A percentile compares a stretch with the other conserved stretches of the same genome.
These are phyloP conservation scores for Cercospora zeae-maydis DNA, from an alignment of 2,329 filamentous ascomycete species.

Conservation along the genomic window DNA sequence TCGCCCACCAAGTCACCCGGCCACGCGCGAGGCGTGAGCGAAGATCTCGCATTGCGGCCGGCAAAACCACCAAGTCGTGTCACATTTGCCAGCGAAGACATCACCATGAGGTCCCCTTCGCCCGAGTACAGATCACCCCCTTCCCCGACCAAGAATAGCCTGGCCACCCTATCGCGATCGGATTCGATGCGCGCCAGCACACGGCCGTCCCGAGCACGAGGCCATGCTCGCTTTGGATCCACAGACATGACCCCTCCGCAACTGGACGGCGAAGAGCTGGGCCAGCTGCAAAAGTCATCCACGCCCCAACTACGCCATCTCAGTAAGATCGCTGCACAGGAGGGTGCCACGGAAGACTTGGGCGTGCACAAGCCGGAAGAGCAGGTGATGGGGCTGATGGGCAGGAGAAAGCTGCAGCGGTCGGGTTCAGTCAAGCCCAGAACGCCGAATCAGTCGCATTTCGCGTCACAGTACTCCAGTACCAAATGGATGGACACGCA, in stretches of 20 bases:
- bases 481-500: slow-evolving; percentile 99
- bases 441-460: slow-evolving; percentile 44
- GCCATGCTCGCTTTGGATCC: slow-evolving; percentile 35
- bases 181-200: slow-evolving; percentile 38
- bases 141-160: slow-evolving; percentile 31
- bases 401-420: slow-evolving; percentile 76
- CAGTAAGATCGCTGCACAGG: slow-evolving; percentile 71
- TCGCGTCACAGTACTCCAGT: slow-evolving; percentile 53
- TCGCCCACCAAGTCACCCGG: slow-evolving; percentile 24
- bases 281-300: slow-evolving; percentile 79
- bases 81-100: slow-evolving; percentile 7
- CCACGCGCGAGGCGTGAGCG: slow-evolving; percentile 28
- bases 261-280: slow-evolving; percentile 57
- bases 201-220: slow-evolving; percentile 30
- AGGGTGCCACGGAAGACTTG: slow-evolving; percentile 73
- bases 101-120: slow-evolving; percentile 2
- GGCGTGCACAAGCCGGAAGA: slow-evolving; percentile 72
- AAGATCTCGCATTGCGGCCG: slow-evolving; percentile 24
- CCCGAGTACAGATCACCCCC: slow-evolving; percentile 24
- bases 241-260: slow-evolving; percentile 29
- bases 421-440: slow-evolving; percentile 51
- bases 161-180: slow-evolving; percentile 37
- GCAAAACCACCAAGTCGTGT: slow-evolving; percentile 18
- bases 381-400: slow-evolving; percentile 83
- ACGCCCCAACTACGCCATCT: slow-evolving; percentile 85